Evolutionary conservation across 805 yeast species (phyloP), one percentile per base, ranked within the genome.

Genomic region (Cyberlindnera samutprakarnensis): DNA sequence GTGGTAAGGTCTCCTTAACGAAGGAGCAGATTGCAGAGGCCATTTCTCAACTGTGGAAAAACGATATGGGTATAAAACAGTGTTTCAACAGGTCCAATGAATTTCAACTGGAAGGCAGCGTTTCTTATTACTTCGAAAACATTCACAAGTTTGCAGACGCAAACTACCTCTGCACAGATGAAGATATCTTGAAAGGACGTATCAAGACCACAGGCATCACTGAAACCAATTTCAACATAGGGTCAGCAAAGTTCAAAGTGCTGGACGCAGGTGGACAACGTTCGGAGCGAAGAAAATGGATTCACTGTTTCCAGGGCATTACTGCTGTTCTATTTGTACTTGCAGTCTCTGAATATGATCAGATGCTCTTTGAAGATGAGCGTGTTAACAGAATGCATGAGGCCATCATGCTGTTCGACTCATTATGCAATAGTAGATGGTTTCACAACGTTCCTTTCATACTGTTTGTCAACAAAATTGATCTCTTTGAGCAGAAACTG

Each of bases 221-320:
- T 1, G 95, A 90, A 54, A 81, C 92, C 6, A 71, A 67, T 33
- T 88, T 92, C 59, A 66, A 67, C 35, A 74, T 90, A 39, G 73
- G 75, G 8, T 67, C 74, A 3, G 69, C 75, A 28, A 72, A 67
- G 42, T 78, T 88, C 53, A 77, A 75, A 48, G 84, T 92, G 25
- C 61, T 87, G 27, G 98, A 92, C 64, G 97, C 96, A 4, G 98
- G 98, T 32, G 98, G 98, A 2, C 96, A 88, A 59, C 62, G 96
- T 39, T 75, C 85, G 14, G 96, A 88, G 54, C 68, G 96, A 39
- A 75, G 80, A 46, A 88, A 88, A 54, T 88, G 96, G 96, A 83
- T 88, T 41, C 95, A 87, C 51, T 85, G 94, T 51, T 88, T 88
- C 57, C 92, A 88, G 49, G 85, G 82, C 40, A 83, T 90, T 30